Percentiles rank a stretch among this genome's conserved stretches.
Conservation (phyloP, 768 basidiomycete genomes). For the Candolleomyces eurysporus region DNA sequence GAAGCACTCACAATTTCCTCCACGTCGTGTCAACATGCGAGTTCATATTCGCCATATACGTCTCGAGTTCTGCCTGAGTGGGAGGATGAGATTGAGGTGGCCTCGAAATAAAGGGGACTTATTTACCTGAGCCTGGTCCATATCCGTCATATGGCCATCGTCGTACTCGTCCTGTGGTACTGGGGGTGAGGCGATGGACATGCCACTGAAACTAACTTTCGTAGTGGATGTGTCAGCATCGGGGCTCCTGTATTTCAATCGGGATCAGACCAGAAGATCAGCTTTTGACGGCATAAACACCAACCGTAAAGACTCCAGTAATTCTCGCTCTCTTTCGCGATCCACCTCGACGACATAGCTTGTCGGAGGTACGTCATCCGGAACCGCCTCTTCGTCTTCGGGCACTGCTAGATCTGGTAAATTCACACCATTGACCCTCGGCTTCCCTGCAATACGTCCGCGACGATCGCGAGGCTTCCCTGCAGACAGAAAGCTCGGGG, state of each 20-base stretch:
- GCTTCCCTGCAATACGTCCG: constrained; percentile 63
- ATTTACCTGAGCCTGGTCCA: constrained; percentile 67
- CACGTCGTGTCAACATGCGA: neutral
- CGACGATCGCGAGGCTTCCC: constrained; percentile 75
- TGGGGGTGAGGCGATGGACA: neutral
- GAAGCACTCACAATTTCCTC: too few relatives aligned
- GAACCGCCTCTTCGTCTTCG: constrained; percentile 38
- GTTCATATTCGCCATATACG: constrained; percentile 9
- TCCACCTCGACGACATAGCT: constrained; percentile 37
- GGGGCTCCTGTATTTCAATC: constrained; percentile 42
- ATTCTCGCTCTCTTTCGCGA: constrained; percentile 50
- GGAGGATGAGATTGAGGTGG: neutral
- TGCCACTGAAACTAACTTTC: constrained; percentile 57
- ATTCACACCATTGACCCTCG: constrained; percentile 32
- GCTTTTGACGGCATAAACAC: constrained; percentile 5
- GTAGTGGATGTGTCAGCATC: constrained; percentile 39
- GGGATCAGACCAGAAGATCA: neutral
- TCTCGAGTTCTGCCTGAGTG: constrained; percentile 8
- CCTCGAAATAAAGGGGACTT: neutral
- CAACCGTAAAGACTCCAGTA: constrained; percentile 54
- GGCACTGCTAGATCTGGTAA: constrained; percentile 30
- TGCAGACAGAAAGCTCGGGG: constrained; percentile 71
- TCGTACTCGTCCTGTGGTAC: constrained; percentile 54
- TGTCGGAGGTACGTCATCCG: constrained; percentile 53
- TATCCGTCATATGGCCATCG: constrained; percentile 61